phyloP scores from a whole-genome alignment of 495 filamentous ascomycete species.

The Tuber indicum region DNA sequence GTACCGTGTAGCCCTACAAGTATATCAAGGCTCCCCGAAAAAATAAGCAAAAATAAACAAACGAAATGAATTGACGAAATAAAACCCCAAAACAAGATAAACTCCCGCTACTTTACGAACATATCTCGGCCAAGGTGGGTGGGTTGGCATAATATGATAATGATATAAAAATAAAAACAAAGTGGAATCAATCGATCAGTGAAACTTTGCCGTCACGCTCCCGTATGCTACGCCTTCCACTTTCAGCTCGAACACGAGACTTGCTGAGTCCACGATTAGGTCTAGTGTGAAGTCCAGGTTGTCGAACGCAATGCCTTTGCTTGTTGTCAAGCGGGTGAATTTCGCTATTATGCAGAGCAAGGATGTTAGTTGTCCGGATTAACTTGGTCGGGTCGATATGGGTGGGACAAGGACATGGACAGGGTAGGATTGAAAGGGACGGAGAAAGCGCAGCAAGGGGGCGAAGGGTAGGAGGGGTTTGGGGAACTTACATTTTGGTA shows the following conservation, averaged over 20 bases:
- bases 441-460: not conserved
- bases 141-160: not conserved
- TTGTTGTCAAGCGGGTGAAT: conserved; percentile 58
- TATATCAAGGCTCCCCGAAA: not conserved
- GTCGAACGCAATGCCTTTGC: conserved; percentile 65
- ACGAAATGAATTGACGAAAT: not conserved
- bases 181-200: conserved; percentile 41
- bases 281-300: conserved; percentile 69
- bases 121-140: not conserved
- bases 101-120: not conserved
- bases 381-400: not conserved
- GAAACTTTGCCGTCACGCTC: conserved; percentile 63
- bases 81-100: not conserved
- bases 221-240: conserved; percentile 68
- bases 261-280: conserved; percentile 67
- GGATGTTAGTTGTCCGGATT: not conserved
- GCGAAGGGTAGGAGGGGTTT: not conserved
- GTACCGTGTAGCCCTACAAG: not conserved
- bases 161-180: not conserved
- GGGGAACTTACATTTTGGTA: conserved; percentile 56
- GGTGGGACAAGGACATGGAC: not conserved
- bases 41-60: not conserved
- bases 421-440: not conserved
- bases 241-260: conserved; percentile 63
- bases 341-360: not conserved